Conservation (phyloP, 2,329 filamentous ascomycete genomes). For the Fusarium floridanum region DNA sequence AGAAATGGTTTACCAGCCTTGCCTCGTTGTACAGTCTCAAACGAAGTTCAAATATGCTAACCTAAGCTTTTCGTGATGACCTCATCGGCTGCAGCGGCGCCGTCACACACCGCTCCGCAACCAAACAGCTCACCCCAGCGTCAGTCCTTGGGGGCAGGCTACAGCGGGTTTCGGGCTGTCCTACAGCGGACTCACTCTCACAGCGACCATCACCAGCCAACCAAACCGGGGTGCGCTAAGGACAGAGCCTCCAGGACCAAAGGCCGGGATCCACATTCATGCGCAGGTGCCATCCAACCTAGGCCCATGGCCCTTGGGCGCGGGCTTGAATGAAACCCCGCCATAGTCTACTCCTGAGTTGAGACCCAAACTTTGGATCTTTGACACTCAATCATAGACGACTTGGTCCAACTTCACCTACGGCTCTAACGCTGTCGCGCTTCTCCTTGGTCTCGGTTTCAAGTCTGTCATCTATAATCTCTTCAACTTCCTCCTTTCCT, state of each 20-base stretch:
- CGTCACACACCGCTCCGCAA: constrained; percentile 29
- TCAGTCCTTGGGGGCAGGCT: constrained; percentile 1
- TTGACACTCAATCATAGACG: constrained; percentile 22
- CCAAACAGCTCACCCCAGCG: constrained; percentile 3
- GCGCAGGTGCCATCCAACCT: constrained; percentile 2
- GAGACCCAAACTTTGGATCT: constrained; percentile 22
- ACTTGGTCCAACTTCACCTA: constrained; percentile 22
- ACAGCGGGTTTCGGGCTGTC: not conserved
- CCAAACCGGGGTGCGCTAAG: constrained; percentile 22
- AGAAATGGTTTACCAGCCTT: not conserved
- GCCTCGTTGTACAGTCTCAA: not conserved
- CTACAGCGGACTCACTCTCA: constrained; percentile 8
- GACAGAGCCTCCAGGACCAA: constrained; percentile 13
- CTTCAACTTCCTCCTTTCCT: not conserved
- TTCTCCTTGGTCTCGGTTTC: constrained; percentile 8
- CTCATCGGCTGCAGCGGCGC: constrained; percentile 37
- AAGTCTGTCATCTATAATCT: not conserved
- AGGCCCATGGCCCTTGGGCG: not conserved
- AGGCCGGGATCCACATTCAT: constrained; percentile 28
- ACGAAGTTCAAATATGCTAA: constrained; percentile 33
- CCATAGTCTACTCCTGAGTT: constrained; percentile 45
- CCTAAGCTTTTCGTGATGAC: constrained; percentile 34
- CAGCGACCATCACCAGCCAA: constrained; percentile 36
- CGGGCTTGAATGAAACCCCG: constrained; percentile 43
- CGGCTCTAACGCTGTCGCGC: constrained; percentile 32